A percentile compares a stretch with the other conserved stretches of the same genome.
Evolutionary conservation across 495 filamentous ascomycete genomes (phyloP).

Genomic region (Neurospora sublineolata): DNA sequence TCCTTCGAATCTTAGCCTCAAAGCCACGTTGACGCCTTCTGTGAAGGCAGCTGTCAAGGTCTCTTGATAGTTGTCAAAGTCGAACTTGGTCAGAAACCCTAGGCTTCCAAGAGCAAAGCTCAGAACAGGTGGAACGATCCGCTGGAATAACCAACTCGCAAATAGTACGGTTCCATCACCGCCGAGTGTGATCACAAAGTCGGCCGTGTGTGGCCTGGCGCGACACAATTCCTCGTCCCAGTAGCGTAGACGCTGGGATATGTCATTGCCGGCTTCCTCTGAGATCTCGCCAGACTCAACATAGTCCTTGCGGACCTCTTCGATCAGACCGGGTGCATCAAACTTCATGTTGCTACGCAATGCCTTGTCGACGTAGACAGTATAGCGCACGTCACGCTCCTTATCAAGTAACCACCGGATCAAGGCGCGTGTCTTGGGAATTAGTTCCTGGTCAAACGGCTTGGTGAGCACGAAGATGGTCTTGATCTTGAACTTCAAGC

Average conservation of each 20-base stretch:
- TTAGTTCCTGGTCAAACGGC: conserved; percentile 69
- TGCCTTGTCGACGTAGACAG: conserved; percentile 69
- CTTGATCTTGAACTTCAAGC: conserved; percentile 66
- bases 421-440: conserved; percentile 65
- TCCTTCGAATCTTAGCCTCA: conserved; percentile 83
- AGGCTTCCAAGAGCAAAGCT: conserved; percentile 86
- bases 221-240: conserved; percentile 74
- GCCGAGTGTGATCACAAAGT: conserved; percentile 89
- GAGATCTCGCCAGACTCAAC: conserved; percentile 12
- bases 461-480: conserved; percentile 86
- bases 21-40: conserved; percentile 78
- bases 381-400: conserved; percentile 56
- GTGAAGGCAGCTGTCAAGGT: conserved; percentile 62
- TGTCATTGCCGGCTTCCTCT: conserved; percentile 37
- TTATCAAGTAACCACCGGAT: conserved; percentile 76
- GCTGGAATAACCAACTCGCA: conserved; percentile 92
- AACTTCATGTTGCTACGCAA: conserved; percentile 60
- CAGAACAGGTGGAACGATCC: conserved; percentile 87
- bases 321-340: conserved; percentile 51
- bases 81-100: conserved; percentile 93
- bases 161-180: conserved; percentile 95
- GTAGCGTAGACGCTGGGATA: conserved; percentile 54
- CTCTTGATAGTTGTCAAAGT: conserved; percentile 61
- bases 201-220: conserved; percentile 72
- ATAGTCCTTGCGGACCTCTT: conserved; percentile 25